Evolutionary conservation across 768 basidiomycete species (phyloP).

Genomic region (Xerocomellus amylosporus): DNA sequence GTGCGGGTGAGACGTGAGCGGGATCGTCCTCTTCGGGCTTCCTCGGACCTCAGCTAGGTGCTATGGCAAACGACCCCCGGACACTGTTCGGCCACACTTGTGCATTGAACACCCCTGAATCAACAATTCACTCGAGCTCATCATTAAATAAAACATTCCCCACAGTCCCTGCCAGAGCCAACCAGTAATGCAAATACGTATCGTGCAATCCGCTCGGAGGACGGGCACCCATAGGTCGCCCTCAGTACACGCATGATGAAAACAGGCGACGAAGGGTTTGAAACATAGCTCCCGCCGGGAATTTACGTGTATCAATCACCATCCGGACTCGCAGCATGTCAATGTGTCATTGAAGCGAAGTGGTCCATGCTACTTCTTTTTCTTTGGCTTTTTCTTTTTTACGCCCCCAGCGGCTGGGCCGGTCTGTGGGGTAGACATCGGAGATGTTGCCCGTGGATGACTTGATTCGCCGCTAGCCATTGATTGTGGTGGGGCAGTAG

Average conservation of each 20-base stretch:
- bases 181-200: neutral
- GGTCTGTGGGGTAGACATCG: conserved; percentile 31
- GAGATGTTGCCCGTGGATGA: conserved; percentile 35
- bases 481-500: conserved; percentile 14
- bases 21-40: neutral
- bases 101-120: neutral
- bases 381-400: conserved; percentile 83
- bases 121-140: conserved; percentile 1
- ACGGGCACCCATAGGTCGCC: neutral
- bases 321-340: conserved; percentile 15
- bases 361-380: conserved; percentile 54
- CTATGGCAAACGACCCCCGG: conserved; percentile 19
- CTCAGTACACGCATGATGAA: neutral
- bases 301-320: conserved; percentile 6
- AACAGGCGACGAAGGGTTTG: neutral
- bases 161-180: conserved; percentile 3
- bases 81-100: conserved; percentile 8
- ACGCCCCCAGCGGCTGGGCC: conserved; percentile 53
- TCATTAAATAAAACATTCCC: neutral
- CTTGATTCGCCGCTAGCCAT: conserved; percentile 19
- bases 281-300: neutral
- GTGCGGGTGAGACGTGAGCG: conserved; percentile 7
- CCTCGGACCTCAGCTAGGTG: conserved; percentile 7
- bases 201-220: neutral
- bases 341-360: conserved; percentile 1